phyloP scores from a whole-genome alignment of 768 basidiomycete species.

The Coprinopsis marcescibilis region DNA sequence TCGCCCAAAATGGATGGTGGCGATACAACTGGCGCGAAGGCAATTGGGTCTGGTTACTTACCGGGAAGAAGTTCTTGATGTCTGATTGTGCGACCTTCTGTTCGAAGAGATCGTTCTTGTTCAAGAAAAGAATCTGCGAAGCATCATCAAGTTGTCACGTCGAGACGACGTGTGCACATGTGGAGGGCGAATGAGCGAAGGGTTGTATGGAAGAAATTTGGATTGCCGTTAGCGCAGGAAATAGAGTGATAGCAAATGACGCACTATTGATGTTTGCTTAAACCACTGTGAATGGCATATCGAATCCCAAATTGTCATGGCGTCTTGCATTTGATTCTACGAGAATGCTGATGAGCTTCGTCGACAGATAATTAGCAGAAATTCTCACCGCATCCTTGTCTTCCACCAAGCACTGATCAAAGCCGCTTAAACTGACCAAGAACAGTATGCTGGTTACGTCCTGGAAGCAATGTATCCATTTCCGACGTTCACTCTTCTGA shows the following conservation, averaged over 20 bases:
- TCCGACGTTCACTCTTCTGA: constrained; percentile 88
- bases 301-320: constrained; percentile 97
- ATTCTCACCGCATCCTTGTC: constrained; percentile 79
- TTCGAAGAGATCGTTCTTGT: constrained; percentile 92
- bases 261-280: constrained; percentile 84
- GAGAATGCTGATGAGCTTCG: neutral
- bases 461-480: constrained; percentile 95
- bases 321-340: constrained; percentile 96
- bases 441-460: constrained; percentile 93
- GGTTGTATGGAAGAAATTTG: neutral
- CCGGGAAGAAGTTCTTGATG: constrained; percentile 84
- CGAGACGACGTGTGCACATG: constrained; percentile 4
- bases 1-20: too few species aligned
- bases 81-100: constrained; percentile 76
- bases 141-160: too few species aligned
- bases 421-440: constrained; percentile 85
- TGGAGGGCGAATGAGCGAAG: neutral
- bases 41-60: neutral
- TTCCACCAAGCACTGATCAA: constrained; percentile 91
- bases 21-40: neutral
- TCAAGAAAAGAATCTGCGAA: constrained; percentile 85
- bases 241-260: constrained; percentile 19
- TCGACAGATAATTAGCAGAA: neutral
- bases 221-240: neutral
- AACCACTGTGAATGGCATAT: constrained; percentile 99